Conservation (phyloP, 169 alveolate species). For the Toxoplasma gondii region DNA sequence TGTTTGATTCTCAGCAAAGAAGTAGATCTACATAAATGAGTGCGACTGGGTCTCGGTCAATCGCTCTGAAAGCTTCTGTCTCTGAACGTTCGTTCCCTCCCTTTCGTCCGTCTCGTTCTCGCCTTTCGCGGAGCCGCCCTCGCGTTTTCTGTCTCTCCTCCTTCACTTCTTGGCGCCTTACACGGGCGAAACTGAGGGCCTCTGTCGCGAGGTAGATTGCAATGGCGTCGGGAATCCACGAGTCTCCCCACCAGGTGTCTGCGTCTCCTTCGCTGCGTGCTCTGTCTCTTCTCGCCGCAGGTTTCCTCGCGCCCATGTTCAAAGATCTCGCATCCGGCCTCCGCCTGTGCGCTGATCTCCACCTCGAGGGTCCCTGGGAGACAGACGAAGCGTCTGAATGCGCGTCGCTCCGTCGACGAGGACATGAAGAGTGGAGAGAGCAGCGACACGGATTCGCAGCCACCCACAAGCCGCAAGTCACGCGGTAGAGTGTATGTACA, state of each 20-base stretch:
- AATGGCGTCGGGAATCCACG: constrained; percentile 4
- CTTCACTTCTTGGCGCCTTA: background rate
- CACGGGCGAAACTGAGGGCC: background rate
- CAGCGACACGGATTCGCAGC: background rate
- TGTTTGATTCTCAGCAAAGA: too few species aligned
- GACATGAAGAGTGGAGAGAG: background rate
- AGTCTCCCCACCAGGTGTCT: constrained; percentile 20
- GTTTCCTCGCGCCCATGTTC: background rate
- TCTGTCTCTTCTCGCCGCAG: background rate
- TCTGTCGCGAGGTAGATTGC: background rate
- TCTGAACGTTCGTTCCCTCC: too few species aligned
- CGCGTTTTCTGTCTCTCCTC: too few species aligned
- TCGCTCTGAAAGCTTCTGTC: too few species aligned
- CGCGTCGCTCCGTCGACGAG: too few species aligned
- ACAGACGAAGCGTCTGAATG: background rate
- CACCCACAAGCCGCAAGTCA: background rate
- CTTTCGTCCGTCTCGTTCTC: too few species aligned
- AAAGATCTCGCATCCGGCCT: background rate
- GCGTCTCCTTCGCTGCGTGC: background rate
- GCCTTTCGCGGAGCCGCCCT: too few species aligned
- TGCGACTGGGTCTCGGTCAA: too few species aligned
- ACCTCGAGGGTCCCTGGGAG: too few species aligned
- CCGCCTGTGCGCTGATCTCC: background rate
- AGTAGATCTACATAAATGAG: too few species aligned
- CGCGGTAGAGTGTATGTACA: background rate